phyloP scores from a whole-genome alignment of 371 early-diverging fungal species.

The Capillidium heterosporum region DNA sequence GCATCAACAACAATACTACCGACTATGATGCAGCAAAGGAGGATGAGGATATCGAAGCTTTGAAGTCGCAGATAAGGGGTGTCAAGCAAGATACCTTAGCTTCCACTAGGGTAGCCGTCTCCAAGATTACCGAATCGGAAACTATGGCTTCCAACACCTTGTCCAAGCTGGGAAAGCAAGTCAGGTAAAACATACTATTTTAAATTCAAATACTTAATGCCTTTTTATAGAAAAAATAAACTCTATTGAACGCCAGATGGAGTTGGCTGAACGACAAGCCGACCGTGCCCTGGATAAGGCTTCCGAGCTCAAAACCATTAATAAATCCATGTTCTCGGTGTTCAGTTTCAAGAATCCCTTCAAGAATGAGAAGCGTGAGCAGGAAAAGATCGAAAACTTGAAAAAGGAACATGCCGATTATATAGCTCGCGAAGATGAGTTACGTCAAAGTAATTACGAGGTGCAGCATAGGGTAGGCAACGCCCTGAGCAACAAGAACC shows the following conservation, averaged over 20 bases:
- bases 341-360: constrained; percentile 32
- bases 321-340: constrained; percentile 49
- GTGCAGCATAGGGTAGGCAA: constrained; percentile 22
- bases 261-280: constrained; percentile 40
- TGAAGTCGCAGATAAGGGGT: constrained; percentile 36
- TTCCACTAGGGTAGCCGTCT: constrained; percentile 43
- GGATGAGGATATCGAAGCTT: constrained; percentile 29
- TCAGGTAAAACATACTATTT: constrained; percentile 20
- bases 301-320: constrained; percentile 44
- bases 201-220: neutral
- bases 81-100: constrained; percentile 46
- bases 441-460: constrained; percentile 19
- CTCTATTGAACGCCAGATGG: constrained; percentile 42
- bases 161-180: constrained; percentile 33
- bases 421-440: constrained; percentile 15
- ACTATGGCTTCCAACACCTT: constrained; percentile 30
- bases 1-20: neutral
- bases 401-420: constrained; percentile 19
- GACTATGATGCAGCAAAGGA: constrained; percentile 21
- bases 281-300: constrained; percentile 46
- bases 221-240: constrained; percentile 32
- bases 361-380: constrained; percentile 19
- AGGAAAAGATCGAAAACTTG: constrained; percentile 20
- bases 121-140: constrained; percentile 38
- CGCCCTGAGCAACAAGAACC: constrained; percentile 13